Evolutionary conservation across 139 green algal genomes (phyloP), one percentile per base, ranked within the genome.

Genomic region (Ostreobium quekettii): DNA sequence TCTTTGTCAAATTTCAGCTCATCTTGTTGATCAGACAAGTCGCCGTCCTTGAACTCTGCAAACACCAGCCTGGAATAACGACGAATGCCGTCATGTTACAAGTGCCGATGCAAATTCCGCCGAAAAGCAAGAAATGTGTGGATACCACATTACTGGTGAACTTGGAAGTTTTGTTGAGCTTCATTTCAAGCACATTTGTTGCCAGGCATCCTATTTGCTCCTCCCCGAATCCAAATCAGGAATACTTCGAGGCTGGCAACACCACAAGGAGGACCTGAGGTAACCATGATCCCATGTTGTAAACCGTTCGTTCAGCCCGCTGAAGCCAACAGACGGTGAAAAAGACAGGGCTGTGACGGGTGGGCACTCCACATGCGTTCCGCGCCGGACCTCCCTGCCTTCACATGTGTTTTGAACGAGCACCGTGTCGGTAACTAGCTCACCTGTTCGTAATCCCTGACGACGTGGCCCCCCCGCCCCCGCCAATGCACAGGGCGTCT

Each of bases 401-500:
- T 53, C 42, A 53, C 15, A 53, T 26, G 42, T 53, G 11, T 19
- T 11, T 19, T 53, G 15, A 53, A 26, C 19, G 11, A 26, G 15
- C 19, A 19, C 42, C 19, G 42, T 19, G 11, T 53, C 19, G 11
- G n/a, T n/a, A n/a, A n/a, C 19, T 53, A 26, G 11, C 42, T 19
- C 6, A 68, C 61, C 61, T 68, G 36, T 68, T 68, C 26, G 36
- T 68, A 38, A 68, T 68, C 35, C 61, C 61, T 36, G 61, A 57
- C 3, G 35, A 30, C 30, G 61, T 38, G 6, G 61, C 24, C 22
- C 61, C 61, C 15, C 61, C 61, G 32, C 61, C 61, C 33, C 61
- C 61, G 7, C 61, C 61, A 15, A 68, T 7, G 8, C 49, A 5
- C 24, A 68, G 53, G 35, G 28, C 24, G 4, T 68, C 31, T 8